A percentile compares a stretch with the other conserved stretches of the same genome.
Evolutionary conservation across 495 filamentous ascomycete species (phyloP).

Genomic region (Penicillium antarcticum): DNA sequence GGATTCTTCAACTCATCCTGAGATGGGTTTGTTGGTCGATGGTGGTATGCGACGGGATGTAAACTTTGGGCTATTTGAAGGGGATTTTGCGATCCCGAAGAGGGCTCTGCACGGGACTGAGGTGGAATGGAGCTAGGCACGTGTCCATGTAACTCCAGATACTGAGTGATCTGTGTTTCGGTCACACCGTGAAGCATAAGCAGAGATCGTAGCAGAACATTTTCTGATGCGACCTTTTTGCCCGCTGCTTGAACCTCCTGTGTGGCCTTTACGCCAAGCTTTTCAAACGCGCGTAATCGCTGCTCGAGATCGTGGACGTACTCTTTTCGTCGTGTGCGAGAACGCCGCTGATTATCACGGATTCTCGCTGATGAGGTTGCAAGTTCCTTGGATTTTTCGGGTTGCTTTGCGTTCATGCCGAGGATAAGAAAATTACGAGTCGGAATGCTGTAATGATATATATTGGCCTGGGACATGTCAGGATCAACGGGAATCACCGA

Average conservation of each 20-base stretch:
- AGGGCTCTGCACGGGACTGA: no score
- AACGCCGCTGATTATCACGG: slow-evolving; percentile 71
- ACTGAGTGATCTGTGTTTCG: slow-evolving; percentile 8
- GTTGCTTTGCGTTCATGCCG: no score
- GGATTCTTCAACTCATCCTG: slow-evolving; percentile 3
- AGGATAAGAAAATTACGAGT: no score
- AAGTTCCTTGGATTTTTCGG: no score
- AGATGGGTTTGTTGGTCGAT: background rate
- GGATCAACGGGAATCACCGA: no score
- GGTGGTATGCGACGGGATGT: no score
- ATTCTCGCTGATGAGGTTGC: slow-evolving; percentile 10
- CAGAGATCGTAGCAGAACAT: slow-evolving; percentile 51
- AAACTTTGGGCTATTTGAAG: no score
- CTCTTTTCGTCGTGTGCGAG: slow-evolving; percentile 66
- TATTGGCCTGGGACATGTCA: no score
- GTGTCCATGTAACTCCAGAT: slow-evolving; percentile 4
- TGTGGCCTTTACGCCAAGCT: slow-evolving; percentile 53
- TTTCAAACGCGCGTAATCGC: slow-evolving; percentile 54
- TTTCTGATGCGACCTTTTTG: slow-evolving; percentile 60
- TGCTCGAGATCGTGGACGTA: slow-evolving; percentile 63
- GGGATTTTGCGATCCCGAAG: no score
- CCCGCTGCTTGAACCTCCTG: slow-evolving; percentile 63
- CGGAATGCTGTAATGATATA: no score
- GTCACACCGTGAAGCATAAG: slow-evolving; percentile 26
- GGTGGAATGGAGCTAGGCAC: background rate